These are phyloP conservation scores for Ustilago vetiveriae DNA, from an alignment of 1,284 basidiomycete species.

Conservation along the genomic window DNA sequence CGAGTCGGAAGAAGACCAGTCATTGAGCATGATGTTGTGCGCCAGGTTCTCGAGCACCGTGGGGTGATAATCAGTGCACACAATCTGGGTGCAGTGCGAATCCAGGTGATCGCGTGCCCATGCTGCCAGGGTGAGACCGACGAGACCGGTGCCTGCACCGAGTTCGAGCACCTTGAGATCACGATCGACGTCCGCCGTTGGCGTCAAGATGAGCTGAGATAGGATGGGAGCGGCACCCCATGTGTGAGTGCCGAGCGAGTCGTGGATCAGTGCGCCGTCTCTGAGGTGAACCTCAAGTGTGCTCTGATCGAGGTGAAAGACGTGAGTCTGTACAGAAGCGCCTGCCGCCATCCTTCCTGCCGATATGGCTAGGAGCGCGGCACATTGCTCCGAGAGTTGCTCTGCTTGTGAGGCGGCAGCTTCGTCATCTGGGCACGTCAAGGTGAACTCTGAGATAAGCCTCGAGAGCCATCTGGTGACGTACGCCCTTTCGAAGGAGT, in stretches of 20 bases:
- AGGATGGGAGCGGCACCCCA: constrained; percentile 63
- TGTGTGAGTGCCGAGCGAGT: constrained; percentile 58
- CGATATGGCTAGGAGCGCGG: constrained; percentile 42
- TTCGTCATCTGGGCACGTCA: constrained; percentile 10
- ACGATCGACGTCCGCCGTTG: neutral
- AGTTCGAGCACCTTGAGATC: constrained; percentile 54
- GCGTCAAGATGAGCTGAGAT: constrained; percentile 47
- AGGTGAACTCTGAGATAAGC: constrained; percentile 36
- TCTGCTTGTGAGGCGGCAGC: constrained; percentile 10
- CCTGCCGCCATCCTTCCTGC: constrained; percentile 50
- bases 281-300: constrained; percentile 35
- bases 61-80: constrained; percentile 60
- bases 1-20: constrained; percentile 7
- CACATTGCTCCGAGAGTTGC: constrained; percentile 21
- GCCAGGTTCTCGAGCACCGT: constrained; percentile 54
- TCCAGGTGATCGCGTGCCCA: constrained; percentile 10
- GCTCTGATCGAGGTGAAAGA: constrained; percentile 12
- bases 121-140: constrained; percentile 49
- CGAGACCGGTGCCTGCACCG: constrained; percentile 62
- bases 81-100: constrained; percentile 6
- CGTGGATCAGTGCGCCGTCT: constrained; percentile 52
- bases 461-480: constrained; percentile 43
- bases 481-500: constrained; percentile 38
- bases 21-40: constrained; percentile 45
- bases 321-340: constrained; percentile 27